Conservation (phyloP, 192 early-diverging fungal species). For the Backusella macrospora region DNA sequence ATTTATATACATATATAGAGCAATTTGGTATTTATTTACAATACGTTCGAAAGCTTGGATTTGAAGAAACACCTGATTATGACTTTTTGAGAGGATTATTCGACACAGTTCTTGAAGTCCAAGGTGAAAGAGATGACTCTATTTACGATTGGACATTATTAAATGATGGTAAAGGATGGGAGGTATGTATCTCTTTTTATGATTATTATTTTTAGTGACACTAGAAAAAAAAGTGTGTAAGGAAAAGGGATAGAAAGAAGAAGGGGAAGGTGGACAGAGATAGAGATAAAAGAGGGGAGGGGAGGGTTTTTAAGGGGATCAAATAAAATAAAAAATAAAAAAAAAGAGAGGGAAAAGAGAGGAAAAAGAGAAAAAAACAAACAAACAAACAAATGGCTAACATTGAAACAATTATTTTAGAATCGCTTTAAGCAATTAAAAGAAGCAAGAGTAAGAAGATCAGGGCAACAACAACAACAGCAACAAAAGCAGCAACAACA, state of each 20-base stretch:
- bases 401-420: constrained; percentile 1
- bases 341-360: background rate
- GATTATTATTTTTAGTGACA: too few species aligned
- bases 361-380: background rate
- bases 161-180: constrained; percentile 77
- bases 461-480: background rate
- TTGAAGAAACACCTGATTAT: constrained; percentile 97
- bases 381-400: background rate
- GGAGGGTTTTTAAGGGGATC: background rate
- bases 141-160: too few species aligned
- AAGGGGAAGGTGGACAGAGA: too few species aligned
- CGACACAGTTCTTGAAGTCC: constrained; percentile 69
- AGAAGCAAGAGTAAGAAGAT: constrained; percentile 16
- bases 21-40: constrained; percentile 87
- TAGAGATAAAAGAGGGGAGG: background rate
- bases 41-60: constrained; percentile 87
- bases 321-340: too few species aligned
- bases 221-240: too few species aligned
- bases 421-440: constrained; percentile 10
- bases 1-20: constrained; percentile 38
- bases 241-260: too few species aligned
- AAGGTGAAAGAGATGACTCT: too few species aligned
- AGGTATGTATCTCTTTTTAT: constrained; percentile 39
- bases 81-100: constrained; percentile 85
- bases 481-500: too few species aligned